phyloP scores from a whole-genome alignment of 2,329 filamentous ascomycete species.

The Talaromyces atroroseus region DNA sequence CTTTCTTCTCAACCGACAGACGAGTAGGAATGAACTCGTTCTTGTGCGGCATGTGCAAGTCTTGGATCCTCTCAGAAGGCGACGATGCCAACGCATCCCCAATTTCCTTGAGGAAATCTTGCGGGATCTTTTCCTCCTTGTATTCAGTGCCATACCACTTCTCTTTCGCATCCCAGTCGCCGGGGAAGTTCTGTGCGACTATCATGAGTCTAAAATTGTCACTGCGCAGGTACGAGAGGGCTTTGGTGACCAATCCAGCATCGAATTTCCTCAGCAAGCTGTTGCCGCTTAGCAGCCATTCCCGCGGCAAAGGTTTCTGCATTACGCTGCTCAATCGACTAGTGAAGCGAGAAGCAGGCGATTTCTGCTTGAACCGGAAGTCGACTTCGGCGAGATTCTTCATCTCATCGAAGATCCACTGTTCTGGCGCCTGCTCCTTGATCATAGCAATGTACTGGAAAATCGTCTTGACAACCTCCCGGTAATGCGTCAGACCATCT shows the following conservation, averaged over 20 bases:
- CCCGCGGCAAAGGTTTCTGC: constrained; percentile 82
- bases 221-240: constrained; percentile 67
- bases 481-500: constrained; percentile 75
- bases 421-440: constrained; percentile 69
- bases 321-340: constrained; percentile 79
- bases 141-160: constrained; percentile 99
- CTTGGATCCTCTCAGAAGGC: constrained; percentile 55
- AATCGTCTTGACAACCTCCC: constrained; percentile 73
- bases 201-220: constrained; percentile 87
- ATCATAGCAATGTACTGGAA: constrained; percentile 92
- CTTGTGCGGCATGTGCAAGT: constrained; percentile 79
- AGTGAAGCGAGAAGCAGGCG: constrained; percentile 80
- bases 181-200: constrained; percentile 76
- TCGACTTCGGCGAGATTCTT: constrained; percentile 86
- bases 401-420: constrained; percentile 94
- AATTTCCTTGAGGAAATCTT: constrained; percentile 68
- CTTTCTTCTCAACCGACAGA: constrained; percentile 90
- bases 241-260: constrained; percentile 66
- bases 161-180: constrained; percentile 80
- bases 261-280: constrained; percentile 75
- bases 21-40: constrained; percentile 96
- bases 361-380: constrained; percentile 93
- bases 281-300: constrained; percentile 79
- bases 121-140: constrained; percentile 70
- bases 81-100: constrained; percentile 57